Base-by-base conservation (phyloP, 208 protist species). In the Leishmania amazonensis region DNA sequence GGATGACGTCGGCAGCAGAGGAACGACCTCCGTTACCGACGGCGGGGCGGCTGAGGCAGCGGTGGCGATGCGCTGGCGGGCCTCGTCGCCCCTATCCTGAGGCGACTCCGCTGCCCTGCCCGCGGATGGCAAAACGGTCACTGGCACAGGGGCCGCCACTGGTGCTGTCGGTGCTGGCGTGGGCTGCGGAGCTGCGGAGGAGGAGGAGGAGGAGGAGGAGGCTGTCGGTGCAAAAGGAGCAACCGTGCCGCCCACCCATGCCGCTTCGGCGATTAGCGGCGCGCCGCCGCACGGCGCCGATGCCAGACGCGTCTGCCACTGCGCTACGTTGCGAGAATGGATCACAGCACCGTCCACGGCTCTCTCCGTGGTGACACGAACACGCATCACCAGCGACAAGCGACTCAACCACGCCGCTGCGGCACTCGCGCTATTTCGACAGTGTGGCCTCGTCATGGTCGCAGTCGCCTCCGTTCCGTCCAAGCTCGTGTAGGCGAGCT, bases 301-400 rank as follows among this genome's bases (percentile, higher is more conserved):
- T 13, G 78, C 78, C 42, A 85, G 47, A 9, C 65, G 82, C 40
- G 82, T 82, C 31, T 54, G 42, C 82, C 82, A 85, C 72, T 72
- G 82, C 38, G 73, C 71, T 74, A 79, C 51, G 5, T 54, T 54
- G 21, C 65, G 78, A 35, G 78, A 57, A 1, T 31, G 28, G 8
- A 49, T 3, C n/a, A 64, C 53, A 8, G 62, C n/a, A 17, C 70
- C 24, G 68, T 73, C 31, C 31, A 11, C 38, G 47, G 54, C 81
- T 31, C 65, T 51, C 42, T 80, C 78, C 42, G 78, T 57, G 47
- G 31, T 53, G n/a, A 80, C 49, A 28, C 1, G 15, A 47, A 81
- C 82, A 0, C 78, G 78, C 53, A 85, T 65, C 28, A 45, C 24
- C 15, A 85, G 78, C 54, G 45, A 11, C 54, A 82, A 35, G 64